phyloP scores from a whole-genome alignment of 306 rosid species.

The Quercus suber region DNA sequence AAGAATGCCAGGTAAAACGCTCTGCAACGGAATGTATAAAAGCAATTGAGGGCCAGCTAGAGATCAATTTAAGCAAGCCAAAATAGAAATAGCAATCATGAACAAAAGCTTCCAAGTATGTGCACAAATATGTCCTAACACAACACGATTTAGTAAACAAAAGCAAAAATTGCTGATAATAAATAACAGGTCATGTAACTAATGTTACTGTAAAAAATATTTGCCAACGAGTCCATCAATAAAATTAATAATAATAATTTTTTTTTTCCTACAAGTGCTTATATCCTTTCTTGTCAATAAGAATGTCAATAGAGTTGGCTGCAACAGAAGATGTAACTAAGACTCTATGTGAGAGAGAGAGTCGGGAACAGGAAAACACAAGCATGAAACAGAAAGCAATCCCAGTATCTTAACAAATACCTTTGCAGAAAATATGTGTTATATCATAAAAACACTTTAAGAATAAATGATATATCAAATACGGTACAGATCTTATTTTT shows the following conservation, averaged over 20 bases:
- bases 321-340: background rate
- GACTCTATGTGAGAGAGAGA: background rate
- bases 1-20: constrained; percentile 98
- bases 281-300: background rate
- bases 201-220: background rate
- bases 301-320: background rate
- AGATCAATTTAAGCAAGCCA: constrained; percentile 7
- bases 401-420: background rate
- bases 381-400: background rate
- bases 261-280: background rate
- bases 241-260: background rate
- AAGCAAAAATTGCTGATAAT: background rate
- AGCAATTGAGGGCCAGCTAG: background rate
- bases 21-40: constrained; percentile 48
- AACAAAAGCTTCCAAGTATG: background rate
- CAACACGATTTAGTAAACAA: background rate
- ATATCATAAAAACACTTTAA: no score
- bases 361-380: no score
- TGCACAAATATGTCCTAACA: background rate
- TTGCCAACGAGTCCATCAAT: background rate
- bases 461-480: no score
- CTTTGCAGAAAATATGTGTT: background rate
- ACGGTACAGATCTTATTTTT: no score
- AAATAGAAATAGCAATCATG: constrained; percentile 2
- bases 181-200: background rate